Conservation (phyloP, 2,329 filamentous ascomycete genomes). For the Coniochaeta hoffmannii region DNA sequence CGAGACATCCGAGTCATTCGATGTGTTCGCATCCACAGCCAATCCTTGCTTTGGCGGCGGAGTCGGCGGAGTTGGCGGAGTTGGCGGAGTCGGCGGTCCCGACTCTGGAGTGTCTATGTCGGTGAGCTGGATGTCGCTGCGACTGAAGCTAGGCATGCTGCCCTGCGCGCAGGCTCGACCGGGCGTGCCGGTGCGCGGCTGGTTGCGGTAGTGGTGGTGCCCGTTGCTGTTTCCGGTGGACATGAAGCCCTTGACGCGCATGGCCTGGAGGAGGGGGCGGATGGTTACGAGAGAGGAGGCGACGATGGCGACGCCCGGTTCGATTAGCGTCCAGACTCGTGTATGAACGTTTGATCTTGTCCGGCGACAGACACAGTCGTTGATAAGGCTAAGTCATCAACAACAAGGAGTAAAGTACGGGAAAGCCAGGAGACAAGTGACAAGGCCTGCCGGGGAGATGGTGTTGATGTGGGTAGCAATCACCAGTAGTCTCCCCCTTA, state of each 20-base stretch:
- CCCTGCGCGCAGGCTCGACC: background rate
- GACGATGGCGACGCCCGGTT: conserved; percentile 47
- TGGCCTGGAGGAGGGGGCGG: conserved; percentile 42
- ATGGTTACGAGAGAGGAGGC: conserved; percentile 48
- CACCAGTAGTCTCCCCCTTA: background rate
- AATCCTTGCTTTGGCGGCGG: background rate
- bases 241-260: conserved; percentile 38
- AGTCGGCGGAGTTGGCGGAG: too few relatives aligned
- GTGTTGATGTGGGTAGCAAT: background rate
- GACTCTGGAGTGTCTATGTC: background rate
- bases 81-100: background rate
- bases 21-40: background rate
- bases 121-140: background rate
- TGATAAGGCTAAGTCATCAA: background rate
- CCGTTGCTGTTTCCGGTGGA: conserved; percentile 18
- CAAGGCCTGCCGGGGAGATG: background rate
- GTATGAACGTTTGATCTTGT: conserved; percentile 45
- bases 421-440: background rate
- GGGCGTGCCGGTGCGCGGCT: background rate
- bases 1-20: background rate
- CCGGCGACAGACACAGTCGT: conserved; percentile 28
- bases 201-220: background rate
- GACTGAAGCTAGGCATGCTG: background rate
- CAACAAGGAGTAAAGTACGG: background rate
- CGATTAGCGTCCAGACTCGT: conserved; percentile 51